These are phyloP conservation scores for Maudiozyma bulderi DNA, from an alignment of 805 yeast species.

Conservation along the genomic window DNA sequence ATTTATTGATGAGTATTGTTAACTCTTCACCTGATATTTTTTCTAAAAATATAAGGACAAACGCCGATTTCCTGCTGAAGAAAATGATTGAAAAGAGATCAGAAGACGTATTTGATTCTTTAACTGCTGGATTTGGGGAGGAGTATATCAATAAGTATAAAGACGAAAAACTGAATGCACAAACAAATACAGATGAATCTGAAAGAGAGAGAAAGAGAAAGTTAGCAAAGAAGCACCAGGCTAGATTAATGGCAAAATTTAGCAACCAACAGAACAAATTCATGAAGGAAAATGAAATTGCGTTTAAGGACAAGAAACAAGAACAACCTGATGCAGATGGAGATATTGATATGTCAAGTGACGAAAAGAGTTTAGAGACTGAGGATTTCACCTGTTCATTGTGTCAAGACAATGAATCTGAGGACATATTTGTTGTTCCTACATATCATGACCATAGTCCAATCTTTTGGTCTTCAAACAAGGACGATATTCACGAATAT, in stretches of 20 bases:
- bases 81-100: slow-evolving; percentile 39
- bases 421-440: slow-evolving; percentile 50
- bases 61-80: slow-evolving; percentile 51
- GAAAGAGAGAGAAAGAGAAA: slow-evolving; percentile 47
- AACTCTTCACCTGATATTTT: slow-evolving; percentile 34
- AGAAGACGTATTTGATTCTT: slow-evolving; percentile 39
- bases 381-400: slow-evolving; percentile 41
- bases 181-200: slow-evolving; percentile 36
- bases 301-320: slow-evolving; percentile 15
- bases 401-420: slow-evolving; percentile 46
- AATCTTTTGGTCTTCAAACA: slow-evolving; percentile 35
- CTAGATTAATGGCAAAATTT: slow-evolving; percentile 52
- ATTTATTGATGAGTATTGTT: slow-evolving; percentile 42
- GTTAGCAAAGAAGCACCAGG: slow-evolving; percentile 52
- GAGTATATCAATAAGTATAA: slow-evolving; percentile 42
- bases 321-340: slow-evolving; percentile 36
- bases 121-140: slow-evolving; percentile 50
- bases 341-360: slow-evolving; percentile 33
- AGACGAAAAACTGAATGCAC: slow-evolving; percentile 35
- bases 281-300: slow-evolving; percentile 42
- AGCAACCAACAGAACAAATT: slow-evolving; percentile 68
- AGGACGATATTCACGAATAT: slow-evolving; percentile 22
- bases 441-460: slow-evolving; percentile 39
- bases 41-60: slow-evolving; percentile 38
- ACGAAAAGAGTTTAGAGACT: slow-evolving; percentile 20